Evolutionary conservation across 495 filamentous ascomycete species (phyloP).

Genomic region (Evansstolkia leycettana): DNA sequence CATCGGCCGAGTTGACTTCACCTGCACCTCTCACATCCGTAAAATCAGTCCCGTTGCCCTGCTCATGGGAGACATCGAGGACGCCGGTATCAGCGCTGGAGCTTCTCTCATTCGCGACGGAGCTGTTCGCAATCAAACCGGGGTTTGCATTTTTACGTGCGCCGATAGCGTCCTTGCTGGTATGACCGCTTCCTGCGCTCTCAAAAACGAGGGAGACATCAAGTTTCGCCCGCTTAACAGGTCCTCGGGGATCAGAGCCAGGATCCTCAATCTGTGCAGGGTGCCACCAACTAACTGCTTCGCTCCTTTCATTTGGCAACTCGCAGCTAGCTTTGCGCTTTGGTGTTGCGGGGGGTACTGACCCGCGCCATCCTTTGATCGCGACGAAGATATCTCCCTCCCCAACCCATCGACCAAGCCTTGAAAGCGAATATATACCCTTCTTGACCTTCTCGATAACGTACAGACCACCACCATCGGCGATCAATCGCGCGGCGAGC

Average conservation of each 20-base stretch:
- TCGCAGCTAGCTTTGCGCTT: constrained; percentile 27
- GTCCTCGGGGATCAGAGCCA: constrained; percentile 6
- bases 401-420: constrained; percentile 51
- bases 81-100: constrained; percentile 4
- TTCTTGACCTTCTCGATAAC: constrained; percentile 58
- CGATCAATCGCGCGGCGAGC: constrained; percentile 52
- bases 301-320: neutral
- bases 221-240: constrained; percentile 14
- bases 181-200: constrained; percentile 5
- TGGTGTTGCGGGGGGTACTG: constrained; percentile 15
- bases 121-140: constrained; percentile 3
- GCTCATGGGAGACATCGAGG: constrained; percentile 2
- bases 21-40: constrained; percentile 7
- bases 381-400: constrained; percentile 24
- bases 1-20: constrained; percentile 7
- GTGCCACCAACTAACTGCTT: constrained; percentile 27
- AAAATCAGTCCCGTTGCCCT: constrained; percentile 2
- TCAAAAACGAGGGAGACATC: constrained; percentile 25
- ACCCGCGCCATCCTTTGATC: constrained; percentile 22
- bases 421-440: constrained; percentile 59
- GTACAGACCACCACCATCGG: constrained; percentile 45
- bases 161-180: too few species aligned
- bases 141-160: neutral
- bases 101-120: constrained; percentile 1
- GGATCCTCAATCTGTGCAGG: constrained; percentile 26